A percentile compares a stretch with the other conserved stretches of the same genome.
These are phyloP conservation scores for Daldinia sp. DNA, from an alignment of 2,329 filamentous ascomycete genomes.

Conservation along the genomic window DNA sequence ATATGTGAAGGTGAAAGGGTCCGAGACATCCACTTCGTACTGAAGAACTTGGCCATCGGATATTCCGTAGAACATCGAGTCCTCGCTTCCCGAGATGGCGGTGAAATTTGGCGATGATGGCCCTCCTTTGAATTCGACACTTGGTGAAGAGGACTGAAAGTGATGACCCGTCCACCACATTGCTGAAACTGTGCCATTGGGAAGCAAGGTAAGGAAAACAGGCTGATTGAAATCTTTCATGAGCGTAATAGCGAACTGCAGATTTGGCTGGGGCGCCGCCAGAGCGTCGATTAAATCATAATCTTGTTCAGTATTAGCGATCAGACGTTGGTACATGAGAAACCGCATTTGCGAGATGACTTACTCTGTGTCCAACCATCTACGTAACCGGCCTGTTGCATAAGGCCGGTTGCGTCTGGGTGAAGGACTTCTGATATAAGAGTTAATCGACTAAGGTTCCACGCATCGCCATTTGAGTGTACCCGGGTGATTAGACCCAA, in stretches of 20 bases:
- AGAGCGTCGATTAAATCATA: constrained; percentile 1
- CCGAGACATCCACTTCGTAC: constrained; percentile 10
- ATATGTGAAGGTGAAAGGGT: constrained; percentile 21
- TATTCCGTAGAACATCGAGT: constrained; percentile 34
- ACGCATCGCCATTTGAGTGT: not conserved
- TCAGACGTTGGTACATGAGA: not conserved
- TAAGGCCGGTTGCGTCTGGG: constrained; percentile 9
- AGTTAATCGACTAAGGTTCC: not conserved
- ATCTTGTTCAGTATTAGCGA: constrained; percentile 1
- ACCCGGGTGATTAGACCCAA: constrained; percentile 28
- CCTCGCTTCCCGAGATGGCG: constrained; percentile 28
- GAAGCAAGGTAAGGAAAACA: constrained; percentile 9
- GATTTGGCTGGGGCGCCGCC: not conserved
- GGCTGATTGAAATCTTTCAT: constrained; percentile 13
- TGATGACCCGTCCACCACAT: constrained; percentile 2
- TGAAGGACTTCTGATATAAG: constrained; percentile 9
- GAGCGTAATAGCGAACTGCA: constrained; percentile 29
- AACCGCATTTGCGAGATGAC: not conserved
- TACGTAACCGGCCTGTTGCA: constrained; percentile 10
- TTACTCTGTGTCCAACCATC: not conserved
- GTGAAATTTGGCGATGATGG: constrained; percentile 29
- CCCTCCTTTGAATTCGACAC: constrained; percentile 9
- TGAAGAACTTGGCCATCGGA: constrained; percentile 24
- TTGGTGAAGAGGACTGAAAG: constrained; percentile 1
- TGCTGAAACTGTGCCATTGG: constrained; percentile 18